A percentile compares a stretch with the other conserved stretches of the same genome.
phyloP scores from a whole-genome alignment of 2,329 filamentous ascomycete species.

The Coleophoma eucalyptorum region DNA sequence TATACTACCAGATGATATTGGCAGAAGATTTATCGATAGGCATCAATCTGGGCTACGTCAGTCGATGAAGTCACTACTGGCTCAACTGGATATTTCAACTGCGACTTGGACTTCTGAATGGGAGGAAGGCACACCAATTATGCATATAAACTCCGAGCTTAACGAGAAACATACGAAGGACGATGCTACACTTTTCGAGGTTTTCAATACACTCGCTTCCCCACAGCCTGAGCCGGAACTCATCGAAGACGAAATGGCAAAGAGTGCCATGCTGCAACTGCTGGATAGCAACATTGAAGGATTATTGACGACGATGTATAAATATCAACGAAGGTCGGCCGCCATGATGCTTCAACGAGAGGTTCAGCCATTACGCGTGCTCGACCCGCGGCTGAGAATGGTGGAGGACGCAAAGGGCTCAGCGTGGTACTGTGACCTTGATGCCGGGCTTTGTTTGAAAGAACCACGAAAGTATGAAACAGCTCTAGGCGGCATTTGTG shows the following conservation, averaged over 20 bases:
- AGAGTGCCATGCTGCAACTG: constrained; percentile 51
- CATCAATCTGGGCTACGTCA: constrained; percentile 38
- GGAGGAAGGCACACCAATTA: constrained; percentile 17
- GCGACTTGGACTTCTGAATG: constrained; percentile 49
- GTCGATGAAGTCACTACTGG: constrained; percentile 44
- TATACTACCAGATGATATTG: constrained; percentile 62
- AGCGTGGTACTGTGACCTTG: constrained; percentile 67
- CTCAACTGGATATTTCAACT: constrained; percentile 49
- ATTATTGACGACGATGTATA: constrained; percentile 63
- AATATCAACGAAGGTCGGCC: constrained; percentile 76
- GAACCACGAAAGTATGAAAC: constrained; percentile 73
- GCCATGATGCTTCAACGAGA: constrained; percentile 85
- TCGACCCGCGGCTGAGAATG: constrained; percentile 70
- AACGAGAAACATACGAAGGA: constrained; percentile 22
- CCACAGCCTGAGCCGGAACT: constrained; percentile 52
- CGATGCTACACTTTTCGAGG: constrained; percentile 55
- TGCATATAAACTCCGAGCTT: constrained; percentile 34
- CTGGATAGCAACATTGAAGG: constrained; percentile 50
- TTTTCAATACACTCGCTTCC: constrained; percentile 72
- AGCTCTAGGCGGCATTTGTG: constrained; percentile 71
- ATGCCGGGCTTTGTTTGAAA: constrained; percentile 56
- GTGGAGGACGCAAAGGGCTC: constrained; percentile 56
- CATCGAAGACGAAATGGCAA: constrained; percentile 46
- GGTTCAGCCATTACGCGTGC: constrained; percentile 52
- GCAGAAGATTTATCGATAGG: constrained; percentile 48